Percentiles rank a stretch among this genome's conserved stretches.
These are phyloP conservation scores for Penicillium bovifimosum DNA, from an alignment of 495 filamentous ascomycete genomes.

Conservation along the genomic window DNA sequence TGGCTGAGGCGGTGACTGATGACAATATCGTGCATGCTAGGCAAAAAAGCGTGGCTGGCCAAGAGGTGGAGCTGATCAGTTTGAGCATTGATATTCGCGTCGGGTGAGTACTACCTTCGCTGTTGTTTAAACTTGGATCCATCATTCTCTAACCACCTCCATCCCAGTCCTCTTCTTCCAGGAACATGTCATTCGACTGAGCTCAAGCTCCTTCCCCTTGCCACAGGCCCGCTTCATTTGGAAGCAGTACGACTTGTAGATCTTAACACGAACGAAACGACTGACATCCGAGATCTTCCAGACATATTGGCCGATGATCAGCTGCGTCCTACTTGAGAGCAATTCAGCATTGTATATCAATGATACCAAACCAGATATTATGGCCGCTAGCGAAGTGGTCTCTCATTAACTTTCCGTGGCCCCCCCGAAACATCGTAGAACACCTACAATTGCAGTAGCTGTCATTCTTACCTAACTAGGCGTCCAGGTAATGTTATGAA, in stretches of 20 bases:
- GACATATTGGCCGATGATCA: constrained; percentile 56
- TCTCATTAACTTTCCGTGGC: neutral
- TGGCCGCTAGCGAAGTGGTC: neutral
- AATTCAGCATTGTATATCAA: neutral
- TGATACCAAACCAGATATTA: neutral
- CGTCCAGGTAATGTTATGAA: no score
- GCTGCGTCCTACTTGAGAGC: constrained; percentile 11
- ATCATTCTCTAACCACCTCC: constrained; percentile 10
- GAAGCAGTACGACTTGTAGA: constrained; percentile 82
- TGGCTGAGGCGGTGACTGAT: constrained; percentile 77
- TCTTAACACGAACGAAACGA: constrained; percentile 70
- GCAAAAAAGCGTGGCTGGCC: constrained; percentile 68
- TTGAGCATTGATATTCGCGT: constrained; percentile 79
- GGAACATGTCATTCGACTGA: constrained; percentile 76
- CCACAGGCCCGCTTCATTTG: constrained; percentile 65
- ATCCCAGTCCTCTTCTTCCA: constrained; percentile 57
- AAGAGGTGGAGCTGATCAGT: constrained; percentile 69
- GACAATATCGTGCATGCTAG: constrained; percentile 78
- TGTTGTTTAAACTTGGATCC: neutral
- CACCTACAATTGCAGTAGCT: no score
- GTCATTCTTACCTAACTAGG: no score
- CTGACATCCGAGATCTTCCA: constrained; percentile 77
- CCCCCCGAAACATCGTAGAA: no score
- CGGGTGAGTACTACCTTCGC: constrained; percentile 50
- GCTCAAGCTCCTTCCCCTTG: constrained; percentile 72